These are phyloP conservation scores for Bolboschoenus planiculmis DNA, from an alignment of 176 grass and related monocot species.

Conservation along the genomic window DNA sequence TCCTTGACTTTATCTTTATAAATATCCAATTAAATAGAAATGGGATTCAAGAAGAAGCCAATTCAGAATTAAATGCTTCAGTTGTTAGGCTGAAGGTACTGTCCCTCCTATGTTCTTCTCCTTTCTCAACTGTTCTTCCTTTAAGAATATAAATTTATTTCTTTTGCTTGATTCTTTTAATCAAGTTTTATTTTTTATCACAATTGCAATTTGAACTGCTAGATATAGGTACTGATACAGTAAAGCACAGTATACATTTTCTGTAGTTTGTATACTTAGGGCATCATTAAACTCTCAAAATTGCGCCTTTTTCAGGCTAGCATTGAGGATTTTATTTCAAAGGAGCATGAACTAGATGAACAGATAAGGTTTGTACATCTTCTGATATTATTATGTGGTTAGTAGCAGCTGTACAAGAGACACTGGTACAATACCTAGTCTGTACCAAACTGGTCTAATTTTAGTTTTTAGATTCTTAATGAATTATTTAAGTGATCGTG, in stretches of 20 bases:
- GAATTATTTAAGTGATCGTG: neutral
- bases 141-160: neutral
- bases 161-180: neutral
- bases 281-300: neutral
- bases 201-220: neutral
- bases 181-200: neutral
- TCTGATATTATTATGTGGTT: constrained; percentile 11
- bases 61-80: constrained; percentile 6
- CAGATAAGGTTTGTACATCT: constrained; percentile 50
- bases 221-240: neutral
- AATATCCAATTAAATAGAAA: neutral
- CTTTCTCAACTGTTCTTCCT: neutral
- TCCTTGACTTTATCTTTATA: neutral
- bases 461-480: neutral
- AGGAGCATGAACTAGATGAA: constrained; percentile 66
- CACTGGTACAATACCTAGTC: neutral
- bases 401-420: neutral
- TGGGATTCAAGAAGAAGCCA: neutral
- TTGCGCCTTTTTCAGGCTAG: constrained; percentile 42
- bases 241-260: neutral
- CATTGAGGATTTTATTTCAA: constrained; percentile 51
- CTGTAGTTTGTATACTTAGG: neutral
- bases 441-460: neutral
- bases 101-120: neutral
- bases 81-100: neutral